Conservation (phyloP, 2,329 filamentous ascomycete genomes). For the Diaporthe sp. region DNA sequence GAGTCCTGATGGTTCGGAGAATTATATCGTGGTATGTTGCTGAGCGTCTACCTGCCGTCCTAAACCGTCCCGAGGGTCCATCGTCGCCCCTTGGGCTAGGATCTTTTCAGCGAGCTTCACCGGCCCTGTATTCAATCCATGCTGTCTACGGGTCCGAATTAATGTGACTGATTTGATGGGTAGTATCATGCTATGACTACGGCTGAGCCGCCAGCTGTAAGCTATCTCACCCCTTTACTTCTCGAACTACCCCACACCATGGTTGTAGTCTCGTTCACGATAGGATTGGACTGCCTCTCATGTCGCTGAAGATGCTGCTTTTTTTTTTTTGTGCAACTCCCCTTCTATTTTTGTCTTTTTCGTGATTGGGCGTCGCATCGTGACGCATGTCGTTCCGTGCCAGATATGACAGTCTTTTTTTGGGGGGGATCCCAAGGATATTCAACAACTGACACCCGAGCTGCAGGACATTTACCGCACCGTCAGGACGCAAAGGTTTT, state of each 20-base stretch:
- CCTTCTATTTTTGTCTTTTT: no score
- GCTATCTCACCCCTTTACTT: not conserved
- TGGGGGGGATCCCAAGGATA: no score
- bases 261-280: not conserved
- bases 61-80: not conserved
- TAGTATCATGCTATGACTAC: conserved; percentile 48
- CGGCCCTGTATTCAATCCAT: not conserved
- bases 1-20: conserved; percentile 46
- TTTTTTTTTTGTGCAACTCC: no score
- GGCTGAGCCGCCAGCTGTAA: conserved; percentile 41
- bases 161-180: not conserved
- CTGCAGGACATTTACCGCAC: conserved; percentile 45
- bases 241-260: not conserved
- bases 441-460: not conserved
- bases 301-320: no score
- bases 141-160: no score
- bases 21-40: conserved; percentile 43
- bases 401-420: not conserved
- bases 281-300: not conserved
- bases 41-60: not conserved
- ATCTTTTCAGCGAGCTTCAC: not conserved
- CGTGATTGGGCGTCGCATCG: not conserved
- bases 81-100: not conserved
- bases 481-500: conserved; percentile 46
- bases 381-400: not conserved